Percentiles rank a stretch among this genome's conserved stretches.
These are phyloP conservation scores for Athelia sp. DNA, from an alignment of 1,284 basidiomycete species.

Conservation along the genomic window DNA sequence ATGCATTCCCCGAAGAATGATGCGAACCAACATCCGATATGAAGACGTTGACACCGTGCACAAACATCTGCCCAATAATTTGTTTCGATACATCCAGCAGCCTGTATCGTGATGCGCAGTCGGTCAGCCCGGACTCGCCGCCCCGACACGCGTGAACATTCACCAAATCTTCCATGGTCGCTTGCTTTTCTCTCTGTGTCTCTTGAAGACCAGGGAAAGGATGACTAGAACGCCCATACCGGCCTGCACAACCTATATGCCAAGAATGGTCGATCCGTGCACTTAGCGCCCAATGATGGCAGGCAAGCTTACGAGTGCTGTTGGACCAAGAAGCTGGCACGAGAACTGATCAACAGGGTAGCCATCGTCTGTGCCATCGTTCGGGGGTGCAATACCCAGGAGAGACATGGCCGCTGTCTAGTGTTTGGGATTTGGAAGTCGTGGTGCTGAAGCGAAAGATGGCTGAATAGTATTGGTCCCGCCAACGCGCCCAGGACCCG, in stretches of 20 bases:
- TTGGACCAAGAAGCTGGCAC: constrained; percentile 63
- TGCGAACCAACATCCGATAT: constrained; percentile 70
- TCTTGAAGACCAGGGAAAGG: constrained; percentile 81
- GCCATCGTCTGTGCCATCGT: constrained; percentile 11
- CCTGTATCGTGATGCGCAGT: constrained; percentile 37
- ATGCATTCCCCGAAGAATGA: constrained; percentile 73
- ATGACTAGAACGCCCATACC: constrained; percentile 89
- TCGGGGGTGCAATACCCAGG: neutral
- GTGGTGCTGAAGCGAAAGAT: too few species aligned
- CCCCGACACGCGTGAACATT: constrained; percentile 15
- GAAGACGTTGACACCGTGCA: constrained; percentile 85
- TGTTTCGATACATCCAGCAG: constrained; percentile 90
- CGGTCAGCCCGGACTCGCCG: constrained; percentile 4
- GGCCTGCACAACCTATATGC: constrained; percentile 65
- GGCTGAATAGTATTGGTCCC: too few species aligned
- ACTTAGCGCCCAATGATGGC: constrained; percentile 9
- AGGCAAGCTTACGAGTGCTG: constrained; percentile 47
- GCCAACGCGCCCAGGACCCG: neutral
- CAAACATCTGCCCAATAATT: constrained; percentile 85
- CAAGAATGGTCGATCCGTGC: constrained; percentile 10
- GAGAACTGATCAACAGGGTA: constrained; percentile 54
- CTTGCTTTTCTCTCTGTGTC: constrained; percentile 81
- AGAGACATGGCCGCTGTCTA: neutral
- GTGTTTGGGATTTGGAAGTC: too few species aligned
- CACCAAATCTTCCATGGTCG: constrained; percentile 93